Evolutionary conservation across 495 filamentous ascomycete species (phyloP).

Genomic region (Amphirosellinia nigrospora): DNA sequence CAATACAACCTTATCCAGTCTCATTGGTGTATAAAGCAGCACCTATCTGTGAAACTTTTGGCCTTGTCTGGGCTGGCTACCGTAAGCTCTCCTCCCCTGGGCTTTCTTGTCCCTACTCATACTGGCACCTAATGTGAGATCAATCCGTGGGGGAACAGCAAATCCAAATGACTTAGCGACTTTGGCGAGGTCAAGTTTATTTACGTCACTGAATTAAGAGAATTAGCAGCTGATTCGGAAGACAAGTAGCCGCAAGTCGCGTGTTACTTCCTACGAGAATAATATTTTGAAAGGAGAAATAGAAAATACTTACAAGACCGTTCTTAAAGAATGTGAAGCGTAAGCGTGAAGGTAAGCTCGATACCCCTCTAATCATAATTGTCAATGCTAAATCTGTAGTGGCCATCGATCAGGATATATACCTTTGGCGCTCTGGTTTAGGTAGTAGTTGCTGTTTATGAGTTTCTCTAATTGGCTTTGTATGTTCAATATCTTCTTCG

Average conservation of each 20-base stretch:
- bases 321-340: conserved; percentile 72
- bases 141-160: conserved; percentile 83
- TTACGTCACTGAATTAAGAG: conserved; percentile 62
- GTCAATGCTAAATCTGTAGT: not conserved
- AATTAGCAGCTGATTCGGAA: not conserved
- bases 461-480: conserved; percentile 94
- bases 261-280: not conserved
- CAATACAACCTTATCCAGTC: not conserved
- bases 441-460: conserved; percentile 92
- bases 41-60: conserved; percentile 36
- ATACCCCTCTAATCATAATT: conserved; percentile 54
- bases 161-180: conserved; percentile 96
- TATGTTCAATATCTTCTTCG: conserved; percentile 91
- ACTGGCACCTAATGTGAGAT: conserved; percentile 85
- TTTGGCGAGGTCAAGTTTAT: conserved; percentile 91
- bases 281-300: not conserved
- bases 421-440: conserved; percentile 77
- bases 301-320: conserved; percentile 19
- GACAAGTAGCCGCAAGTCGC: not conserved
- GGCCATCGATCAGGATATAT: not conserved
- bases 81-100: conserved; percentile 78
- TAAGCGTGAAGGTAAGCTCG: conserved; percentile 93
- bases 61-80: conserved; percentile 61
- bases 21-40: not conserved
- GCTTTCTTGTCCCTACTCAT: conserved; percentile 88